These are phyloP conservation scores for Cucurbitaria berberidis DNA, from an alignment of 2,329 filamentous ascomycete genomes.

Conservation along the genomic window DNA sequence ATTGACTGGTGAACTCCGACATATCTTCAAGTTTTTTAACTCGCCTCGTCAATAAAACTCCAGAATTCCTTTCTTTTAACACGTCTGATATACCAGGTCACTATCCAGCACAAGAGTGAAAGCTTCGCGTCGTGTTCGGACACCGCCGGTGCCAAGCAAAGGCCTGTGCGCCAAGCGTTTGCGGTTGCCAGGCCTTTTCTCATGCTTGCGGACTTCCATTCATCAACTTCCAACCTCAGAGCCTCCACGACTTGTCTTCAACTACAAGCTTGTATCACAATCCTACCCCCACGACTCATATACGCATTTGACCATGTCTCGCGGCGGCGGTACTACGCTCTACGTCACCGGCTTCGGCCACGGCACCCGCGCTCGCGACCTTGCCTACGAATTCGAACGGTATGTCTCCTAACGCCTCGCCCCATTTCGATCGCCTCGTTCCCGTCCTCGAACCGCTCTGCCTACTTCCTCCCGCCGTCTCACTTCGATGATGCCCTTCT, in stretches of 20 bases:
- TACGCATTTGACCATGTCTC: constrained; percentile 71
- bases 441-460: constrained; percentile 34
- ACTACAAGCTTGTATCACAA: constrained; percentile 17
- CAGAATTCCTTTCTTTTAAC: too few species aligned
- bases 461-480: constrained; percentile 19
- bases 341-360: constrained; percentile 99
- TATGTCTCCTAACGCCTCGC: constrained; percentile 72
- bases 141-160: background rate
- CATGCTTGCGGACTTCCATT: constrained; percentile 14
- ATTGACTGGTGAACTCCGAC: background rate
- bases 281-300: constrained; percentile 5
- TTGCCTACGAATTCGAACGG: constrained; percentile 99
- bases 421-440: constrained; percentile 39
- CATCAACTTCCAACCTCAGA: constrained; percentile 15
- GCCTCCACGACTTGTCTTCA: constrained; percentile 5
- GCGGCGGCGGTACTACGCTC: constrained; percentile 86
- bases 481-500: constrained; percentile 22
- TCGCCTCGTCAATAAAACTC: too few species aligned
- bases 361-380: constrained; percentile 96
- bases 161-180: constrained; percentile 2
- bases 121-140: background rate
- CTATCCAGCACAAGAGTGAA: background rate
- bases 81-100: too few species aligned
- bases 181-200: constrained; percentile 12
- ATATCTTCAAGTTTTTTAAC: too few species aligned